Evolutionary conservation across 2,329 filamentous ascomycete genomes (phyloP), one percentile per base, ranked within the genome.

Genomic region (Sporothrix brunneoviolacea): DNA sequence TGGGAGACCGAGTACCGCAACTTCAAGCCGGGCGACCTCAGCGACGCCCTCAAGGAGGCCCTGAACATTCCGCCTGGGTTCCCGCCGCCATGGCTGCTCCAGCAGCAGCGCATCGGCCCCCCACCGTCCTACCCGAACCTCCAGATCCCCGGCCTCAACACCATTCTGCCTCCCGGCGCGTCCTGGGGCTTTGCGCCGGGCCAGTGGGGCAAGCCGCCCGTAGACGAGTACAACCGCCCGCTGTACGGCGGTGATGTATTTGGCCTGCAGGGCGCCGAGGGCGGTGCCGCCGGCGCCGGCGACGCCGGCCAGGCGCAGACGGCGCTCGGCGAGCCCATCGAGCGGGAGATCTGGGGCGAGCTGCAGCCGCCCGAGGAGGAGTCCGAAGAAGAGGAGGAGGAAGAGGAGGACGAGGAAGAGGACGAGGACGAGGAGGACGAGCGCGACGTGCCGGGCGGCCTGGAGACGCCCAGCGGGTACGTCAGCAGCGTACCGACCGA

Each of bases 101-200:
- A 95, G 68, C 89, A 95, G 68, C 93, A 98, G 68, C 84, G 91
- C 59, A 88, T 90, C 61, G 93, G 93, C 0, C 90, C 91, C 21
- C 91, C 93, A 2, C 91, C 91, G 6, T 94, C 90, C 8, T 98
- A 98, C 65, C 91, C 93, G 19, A 88, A 88, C n/a, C 76, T 97
- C 47, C 95, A 93, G 65, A 90, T 98, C 54, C 87, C 93, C 8
- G 93, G 93, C 39, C 78, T 98, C 41, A 98, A 97, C 65, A 90
- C 91, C 2, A 90, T 93, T 4, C 88, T 91, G 10, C 93, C 93
- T 2, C 77, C 88, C 1, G 91, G 91, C 42, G 91, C 86, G 21
- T 81, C 84, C 51, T 98, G 93, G 93, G 93, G 93, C 2, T 98
- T 95, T 67, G 87, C 91, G 59, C 90, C 91, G 8, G 93, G 93